These are phyloP conservation scores for Backusella circina DNA, from an alignment of 192 early-diverging fungal species.

Conservation along the genomic window DNA sequence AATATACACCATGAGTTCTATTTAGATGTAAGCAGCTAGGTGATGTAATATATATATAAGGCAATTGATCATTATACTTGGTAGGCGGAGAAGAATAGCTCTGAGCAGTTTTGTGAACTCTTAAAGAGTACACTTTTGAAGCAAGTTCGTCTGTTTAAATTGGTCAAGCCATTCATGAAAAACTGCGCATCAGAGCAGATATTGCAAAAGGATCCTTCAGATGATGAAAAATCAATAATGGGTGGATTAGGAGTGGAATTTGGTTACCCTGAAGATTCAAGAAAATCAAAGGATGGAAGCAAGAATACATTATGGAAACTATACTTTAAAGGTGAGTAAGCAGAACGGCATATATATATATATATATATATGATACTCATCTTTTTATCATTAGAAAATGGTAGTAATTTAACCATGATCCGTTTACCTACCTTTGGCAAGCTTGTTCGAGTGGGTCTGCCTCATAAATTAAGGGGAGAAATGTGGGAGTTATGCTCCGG, in stretches of 20 bases:
- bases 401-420: conserved; percentile 77
- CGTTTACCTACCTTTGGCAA: conserved; percentile 76
- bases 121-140: conserved; percentile 69
- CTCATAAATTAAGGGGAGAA: conserved; percentile 80
- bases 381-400: conserved; percentile 48
- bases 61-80: too few relatives aligned
- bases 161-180: conserved; percentile 69
- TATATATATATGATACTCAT: neutral
- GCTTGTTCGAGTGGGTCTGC: conserved; percentile 77
- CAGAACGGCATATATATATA: neutral
- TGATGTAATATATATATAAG: too few relatives aligned
- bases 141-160: conserved; percentile 74
- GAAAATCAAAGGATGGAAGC: conserved; percentile 66
- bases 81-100: conserved; percentile 55
- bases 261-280: conserved; percentile 69
- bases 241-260: conserved; percentile 71
- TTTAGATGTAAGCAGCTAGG: conserved; percentile 35
- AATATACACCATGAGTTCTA: conserved; percentile 85
- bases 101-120: conserved; percentile 80
- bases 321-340: conserved; percentile 60
- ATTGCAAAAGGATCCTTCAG: conserved; percentile 43
- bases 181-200: conserved; percentile 85
- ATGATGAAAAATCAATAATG: neutral
- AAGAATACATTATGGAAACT: conserved; percentile 75
- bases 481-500: conserved; percentile 88